These are phyloP conservation scores for Thymus quinquecostatus DNA, from an alignment of 257 asterid genomes.

Conservation along the genomic window DNA sequence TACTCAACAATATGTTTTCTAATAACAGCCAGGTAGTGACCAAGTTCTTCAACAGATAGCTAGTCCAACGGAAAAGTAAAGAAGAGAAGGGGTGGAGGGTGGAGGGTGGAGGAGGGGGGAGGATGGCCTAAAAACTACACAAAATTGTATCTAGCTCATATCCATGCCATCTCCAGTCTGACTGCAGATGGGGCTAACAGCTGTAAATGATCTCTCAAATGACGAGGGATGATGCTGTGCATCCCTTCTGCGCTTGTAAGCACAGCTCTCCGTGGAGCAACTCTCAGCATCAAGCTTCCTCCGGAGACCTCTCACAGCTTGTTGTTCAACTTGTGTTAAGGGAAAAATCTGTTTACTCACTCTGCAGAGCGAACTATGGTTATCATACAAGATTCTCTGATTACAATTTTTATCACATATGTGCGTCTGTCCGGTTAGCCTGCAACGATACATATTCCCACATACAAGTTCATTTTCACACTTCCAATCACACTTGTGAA, in stretches of 20 bases:
- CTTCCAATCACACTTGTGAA: conserved; percentile 93
- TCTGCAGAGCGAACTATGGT: conserved; percentile 87
- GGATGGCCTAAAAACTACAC: neutral
- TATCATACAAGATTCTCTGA: conserved; percentile 91
- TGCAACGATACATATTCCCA: conserved; percentile 91
- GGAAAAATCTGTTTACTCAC: conserved; percentile 79
- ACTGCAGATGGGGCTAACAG: conserved; percentile 76
- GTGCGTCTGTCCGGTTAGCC: conserved; percentile 80
- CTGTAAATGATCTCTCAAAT: conserved; percentile 75
- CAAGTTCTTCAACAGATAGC: conserved; percentile 43
- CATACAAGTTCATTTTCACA: conserved; percentile 78
- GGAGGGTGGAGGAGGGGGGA: neutral
- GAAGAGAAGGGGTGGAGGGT: conserved; percentile 3
- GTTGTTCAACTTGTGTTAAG: conserved; percentile 68
- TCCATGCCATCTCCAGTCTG: conserved; percentile 89
- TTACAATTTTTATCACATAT: conserved; percentile 93
- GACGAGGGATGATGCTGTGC: conserved; percentile 68
- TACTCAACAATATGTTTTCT: conserved; percentile 50
- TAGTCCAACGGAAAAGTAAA: conserved; percentile 37
- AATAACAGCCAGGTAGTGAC: conserved; percentile 51
- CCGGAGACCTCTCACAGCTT: conserved; percentile 83
- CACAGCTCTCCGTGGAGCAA: conserved; percentile 61
- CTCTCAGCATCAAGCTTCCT: conserved; percentile 83
- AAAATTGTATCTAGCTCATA: conserved; percentile 57
- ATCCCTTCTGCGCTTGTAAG: conserved; percentile 86